Base-by-base conservation (phyloP, 2,329 filamentous ascomycete genomes). In the Metarhizium robertsii region DNA sequence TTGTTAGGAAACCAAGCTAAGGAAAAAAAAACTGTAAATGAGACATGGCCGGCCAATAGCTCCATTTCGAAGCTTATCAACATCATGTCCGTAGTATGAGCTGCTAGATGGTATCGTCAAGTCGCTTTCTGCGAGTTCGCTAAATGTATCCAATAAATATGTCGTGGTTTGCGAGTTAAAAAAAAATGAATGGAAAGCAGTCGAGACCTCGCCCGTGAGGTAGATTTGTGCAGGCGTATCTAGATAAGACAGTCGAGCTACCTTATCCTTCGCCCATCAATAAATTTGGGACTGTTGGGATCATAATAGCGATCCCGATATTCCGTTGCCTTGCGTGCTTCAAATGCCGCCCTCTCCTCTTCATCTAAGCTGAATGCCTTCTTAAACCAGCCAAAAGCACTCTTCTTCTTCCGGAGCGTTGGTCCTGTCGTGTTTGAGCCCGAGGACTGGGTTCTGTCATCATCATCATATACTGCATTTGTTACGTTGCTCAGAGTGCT, bases 301-400 rank as follows among this genome's bases (percentile, higher is more conserved):
- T 81, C 75, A 55, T 79, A 79, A 58, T 83, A 83, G 2, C 69
- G 69, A 55, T 78, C 76, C 0, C 66, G 68, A 6, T 69, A 66
- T 18, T 76, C 71, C 61, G 75, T 73, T 7, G 73, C 71, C 63
- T 73, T 79, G 56, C 78, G 76, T 49, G 78, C 76, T 64, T 85
- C 81, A 59, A 83, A 86, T 10, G 77, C 76, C 8, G 76, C 74
- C 53, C 76, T 77, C 66, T 86, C 83, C 50, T 85, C 81, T 25
- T 86, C 83, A 58, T 84, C 82, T 30, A 86, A 69, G 38, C 79
- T 80, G 53, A 86, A 86, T 1, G 83, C 83, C 70, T 86, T 86
- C 68, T 85, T 86, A 55, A 86, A 67, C 83, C 83, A 86, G 2
- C 83, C 83, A 63, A 86, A 85, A 1, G 82, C 81, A 61, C 83